Conservation (phyloP, 129 eudicot genomes). For the Centrapalus pauciflorus region DNA sequence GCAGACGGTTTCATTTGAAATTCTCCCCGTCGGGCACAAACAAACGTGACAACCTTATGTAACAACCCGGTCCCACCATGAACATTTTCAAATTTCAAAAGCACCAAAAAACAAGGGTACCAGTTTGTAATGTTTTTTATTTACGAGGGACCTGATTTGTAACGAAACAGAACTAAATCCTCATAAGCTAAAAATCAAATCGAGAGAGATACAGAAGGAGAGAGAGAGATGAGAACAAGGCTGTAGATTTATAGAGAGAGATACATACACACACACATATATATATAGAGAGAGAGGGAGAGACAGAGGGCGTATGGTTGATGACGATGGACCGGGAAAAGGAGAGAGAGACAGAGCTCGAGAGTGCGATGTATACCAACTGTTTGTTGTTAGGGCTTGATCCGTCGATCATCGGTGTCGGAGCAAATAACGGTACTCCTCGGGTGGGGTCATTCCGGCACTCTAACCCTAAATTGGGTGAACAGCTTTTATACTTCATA, state of each 20-base stretch:
- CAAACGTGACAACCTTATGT: slow-evolving; percentile 33
- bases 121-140: background rate
- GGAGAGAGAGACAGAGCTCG: slow-evolving; percentile 95
- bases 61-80: slow-evolving; percentile 34
- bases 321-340: slow-evolving; percentile 99
- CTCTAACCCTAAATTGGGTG: slow-evolving; percentile 98
- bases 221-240: slow-evolving; percentile 12
- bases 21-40: slow-evolving; percentile 18
- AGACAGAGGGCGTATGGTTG: slow-evolving; percentile 20
- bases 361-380: slow-evolving; percentile 97
- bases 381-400: slow-evolving; percentile 90
- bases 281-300: slow-evolving; percentile 13
- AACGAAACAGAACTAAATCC: slow-evolving; percentile 16
- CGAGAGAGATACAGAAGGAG: slow-evolving; percentile 2
- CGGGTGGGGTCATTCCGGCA: slow-evolving; percentile 95
- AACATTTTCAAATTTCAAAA: slow-evolving; percentile 32
- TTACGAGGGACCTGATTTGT: slow-evolving; percentile 21
- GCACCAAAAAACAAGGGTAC: slow-evolving; percentile 15
- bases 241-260: slow-evolving; percentile 23
- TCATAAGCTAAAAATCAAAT: slow-evolving; percentile 27
- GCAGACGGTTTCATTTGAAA: slow-evolving; percentile 7
- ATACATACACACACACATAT: background rate
- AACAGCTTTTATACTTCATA: slow-evolving; percentile 92
- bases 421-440: slow-evolving; percentile 65
- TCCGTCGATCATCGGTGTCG: slow-evolving; percentile 83